Conservation (phyloP, 2,329 filamentous ascomycete genomes). For the Fusarium subtropicale region DNA sequence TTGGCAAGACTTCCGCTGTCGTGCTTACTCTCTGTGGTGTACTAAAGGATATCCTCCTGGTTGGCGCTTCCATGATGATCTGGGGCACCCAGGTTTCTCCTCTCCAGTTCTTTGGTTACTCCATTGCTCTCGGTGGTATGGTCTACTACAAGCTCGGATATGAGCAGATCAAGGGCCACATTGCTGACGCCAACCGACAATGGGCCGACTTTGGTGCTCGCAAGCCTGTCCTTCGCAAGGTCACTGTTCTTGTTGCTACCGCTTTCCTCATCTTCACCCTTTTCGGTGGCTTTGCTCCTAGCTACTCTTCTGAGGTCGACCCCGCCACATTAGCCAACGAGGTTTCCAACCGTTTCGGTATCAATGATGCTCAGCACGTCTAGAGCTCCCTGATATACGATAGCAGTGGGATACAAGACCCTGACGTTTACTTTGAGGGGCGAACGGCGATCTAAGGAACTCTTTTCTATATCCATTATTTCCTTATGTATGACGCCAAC, state of each 20-base stretch:
- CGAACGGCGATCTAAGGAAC: slow-evolving; percentile 50
- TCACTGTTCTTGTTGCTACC: slow-evolving; percentile 74
- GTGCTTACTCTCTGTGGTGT: slow-evolving; percentile 89
- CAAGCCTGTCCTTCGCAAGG: slow-evolving; percentile 81
- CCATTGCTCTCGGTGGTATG: slow-evolving; percentile 81
- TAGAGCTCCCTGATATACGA: slow-evolving; percentile 30
- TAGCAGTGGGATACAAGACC: slow-evolving; percentile 32
- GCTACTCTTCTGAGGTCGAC: slow-evolving; percentile 67
- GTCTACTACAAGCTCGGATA: slow-evolving; percentile 85
- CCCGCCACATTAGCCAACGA: slow-evolving; percentile 61
- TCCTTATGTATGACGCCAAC: slow-evolving; percentile 38
- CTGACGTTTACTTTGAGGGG: slow-evolving; percentile 47
- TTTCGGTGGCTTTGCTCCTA: slow-evolving; percentile 74
- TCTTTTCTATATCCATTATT: slow-evolving; percentile 42
- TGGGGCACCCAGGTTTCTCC: slow-evolving; percentile 80
- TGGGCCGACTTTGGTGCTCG: slow-evolving; percentile 88
- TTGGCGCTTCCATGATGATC: slow-evolving; percentile 82
- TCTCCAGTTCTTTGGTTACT: slow-evolving; percentile 86
- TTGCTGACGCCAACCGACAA: slow-evolving; percentile 75
- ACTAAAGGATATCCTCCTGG: slow-evolving; percentile 87
- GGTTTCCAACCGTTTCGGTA: slow-evolving; percentile 63
- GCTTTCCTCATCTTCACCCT: slow-evolving; percentile 76
- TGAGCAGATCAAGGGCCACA: slow-evolving; percentile 85
- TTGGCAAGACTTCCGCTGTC: slow-evolving; percentile 87
- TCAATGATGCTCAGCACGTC: slow-evolving; percentile 45